Percentiles rank a stretch among this genome's conserved stretches.
Evolutionary conservation across 2,329 filamentous ascomycete genomes (phyloP).

Genomic region (Emmonsia crescens): DNA sequence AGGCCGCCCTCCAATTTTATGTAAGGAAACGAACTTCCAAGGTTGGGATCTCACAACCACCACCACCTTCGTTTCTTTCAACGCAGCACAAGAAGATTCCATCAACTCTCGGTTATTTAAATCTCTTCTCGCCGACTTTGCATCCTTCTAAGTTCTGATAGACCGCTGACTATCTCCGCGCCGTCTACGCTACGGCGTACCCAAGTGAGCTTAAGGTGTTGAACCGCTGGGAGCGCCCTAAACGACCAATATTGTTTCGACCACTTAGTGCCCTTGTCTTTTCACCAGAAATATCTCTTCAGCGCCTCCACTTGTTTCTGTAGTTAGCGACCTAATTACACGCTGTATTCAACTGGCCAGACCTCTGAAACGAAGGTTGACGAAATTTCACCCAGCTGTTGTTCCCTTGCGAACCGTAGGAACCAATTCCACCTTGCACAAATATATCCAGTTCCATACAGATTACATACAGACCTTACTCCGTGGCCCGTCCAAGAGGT

Average conservation of each 20-base stretch:
- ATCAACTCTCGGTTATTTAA: neutral
- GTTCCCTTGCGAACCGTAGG: too few species aligned
- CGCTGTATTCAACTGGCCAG: neutral
- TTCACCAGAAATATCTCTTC: too few species aligned
- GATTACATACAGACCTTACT: neutral
- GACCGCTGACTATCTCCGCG: too few species aligned
- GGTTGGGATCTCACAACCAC: too few species aligned
- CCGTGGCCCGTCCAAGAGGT: neutral
- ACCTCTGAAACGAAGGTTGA: neutral
- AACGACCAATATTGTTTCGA: neutral
- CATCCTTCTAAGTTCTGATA: neutral
- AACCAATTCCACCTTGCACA: too few species aligned
- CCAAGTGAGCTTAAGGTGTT: neutral
- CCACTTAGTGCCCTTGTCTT: neutral
- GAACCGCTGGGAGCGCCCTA: neutral
- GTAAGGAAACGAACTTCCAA: too few species aligned
- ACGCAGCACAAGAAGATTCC: neutral
- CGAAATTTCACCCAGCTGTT: neutral
- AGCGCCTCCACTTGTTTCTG: neutral
- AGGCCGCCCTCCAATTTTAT: too few species aligned
- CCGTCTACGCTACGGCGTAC: too few species aligned
- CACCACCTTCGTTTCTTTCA: neutral
- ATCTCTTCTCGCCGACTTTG: neutral
- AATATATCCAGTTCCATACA: neutral
- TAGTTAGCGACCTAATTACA: neutral